Conservation (phyloP, 495 filamentous ascomycete species). For the Filosporella fistucella region DNA sequence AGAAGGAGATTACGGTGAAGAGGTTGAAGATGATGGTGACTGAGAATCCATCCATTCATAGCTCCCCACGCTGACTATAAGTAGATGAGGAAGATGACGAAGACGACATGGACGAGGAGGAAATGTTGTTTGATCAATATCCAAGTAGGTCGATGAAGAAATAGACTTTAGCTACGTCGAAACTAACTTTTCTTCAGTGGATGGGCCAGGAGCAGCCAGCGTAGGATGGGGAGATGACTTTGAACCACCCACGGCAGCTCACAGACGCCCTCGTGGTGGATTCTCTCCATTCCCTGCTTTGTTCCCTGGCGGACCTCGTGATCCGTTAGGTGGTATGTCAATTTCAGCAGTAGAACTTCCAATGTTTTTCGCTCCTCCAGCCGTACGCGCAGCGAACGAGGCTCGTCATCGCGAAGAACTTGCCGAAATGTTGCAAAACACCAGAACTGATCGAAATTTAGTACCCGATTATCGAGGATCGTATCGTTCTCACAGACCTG, state of each 20-base stretch:
- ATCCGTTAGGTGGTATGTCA: conserved; percentile 38
- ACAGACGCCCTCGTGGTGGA: conserved; percentile 12
- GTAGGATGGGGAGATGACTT: conserved; percentile 31
- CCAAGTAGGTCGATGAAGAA: conserved; percentile 50
- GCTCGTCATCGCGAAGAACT: background rate
- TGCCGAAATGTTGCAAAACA: no score
- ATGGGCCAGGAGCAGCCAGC: conserved; percentile 10
- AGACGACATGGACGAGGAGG: conserved; percentile 66
- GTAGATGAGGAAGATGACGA: conserved; percentile 64
- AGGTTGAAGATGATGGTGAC: conserved; percentile 55
- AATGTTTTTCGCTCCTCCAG: background rate
- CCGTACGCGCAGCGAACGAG: no score
- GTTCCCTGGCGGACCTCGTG: conserved; percentile 37
- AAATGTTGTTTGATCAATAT: conserved; percentile 56
- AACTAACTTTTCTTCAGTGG: conserved; percentile 14
- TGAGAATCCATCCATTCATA: conserved; percentile 10
- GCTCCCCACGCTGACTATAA: conserved; percentile 16
- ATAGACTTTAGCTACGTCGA: background rate
- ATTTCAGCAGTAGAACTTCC: background rate
- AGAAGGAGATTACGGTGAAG: conserved; percentile 41
- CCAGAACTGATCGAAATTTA: conserved; percentile 27
- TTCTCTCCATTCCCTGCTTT: conserved; percentile 28
- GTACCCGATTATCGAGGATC: conserved; percentile 18
- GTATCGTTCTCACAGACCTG: conserved; percentile 21
- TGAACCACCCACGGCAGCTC: conserved; percentile 32